phyloP scores from a whole-genome alignment of 176 grass and related monocot genomes.

The Cenchrus fungigraminus region DNA sequence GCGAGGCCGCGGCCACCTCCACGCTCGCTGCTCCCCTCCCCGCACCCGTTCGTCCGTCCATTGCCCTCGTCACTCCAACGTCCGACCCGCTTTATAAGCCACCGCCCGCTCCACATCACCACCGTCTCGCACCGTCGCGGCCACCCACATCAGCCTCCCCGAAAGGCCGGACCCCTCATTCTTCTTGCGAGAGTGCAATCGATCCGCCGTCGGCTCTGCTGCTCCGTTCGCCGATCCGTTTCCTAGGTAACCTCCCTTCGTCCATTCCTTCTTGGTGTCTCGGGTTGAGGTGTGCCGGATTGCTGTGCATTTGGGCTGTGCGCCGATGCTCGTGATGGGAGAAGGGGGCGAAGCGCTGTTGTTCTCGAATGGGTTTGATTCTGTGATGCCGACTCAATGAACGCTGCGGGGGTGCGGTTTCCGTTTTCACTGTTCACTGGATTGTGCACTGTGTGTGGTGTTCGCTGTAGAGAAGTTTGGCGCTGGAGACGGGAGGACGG shows the following conservation, averaged over 20 bases:
- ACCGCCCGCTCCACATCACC: slow-evolving; percentile 35
- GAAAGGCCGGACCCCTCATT: background rate
- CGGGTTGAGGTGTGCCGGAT: background rate
- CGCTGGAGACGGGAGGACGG: background rate
- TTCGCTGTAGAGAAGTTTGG: background rate
- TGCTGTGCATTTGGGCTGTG: background rate
- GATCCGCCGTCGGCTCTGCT: background rate
- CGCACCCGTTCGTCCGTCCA: slow-evolving; percentile 13
- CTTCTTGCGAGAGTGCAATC: background rate
- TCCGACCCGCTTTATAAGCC: slow-evolving; percentile 41
- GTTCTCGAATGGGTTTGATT: background rate
- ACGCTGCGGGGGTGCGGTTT: background rate
- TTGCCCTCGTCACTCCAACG: slow-evolving; percentile 8
- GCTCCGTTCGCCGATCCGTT: background rate
- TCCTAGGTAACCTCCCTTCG: slow-evolving; percentile 18
- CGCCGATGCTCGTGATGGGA: background rate
- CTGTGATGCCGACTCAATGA: background rate
- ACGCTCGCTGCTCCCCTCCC: background rate
- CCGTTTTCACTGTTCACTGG: background rate
- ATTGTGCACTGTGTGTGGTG: background rate
- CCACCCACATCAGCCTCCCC: slow-evolving; percentile 28
- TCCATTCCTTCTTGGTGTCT: too few relatives aligned
- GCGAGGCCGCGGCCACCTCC: slow-evolving; percentile 20
- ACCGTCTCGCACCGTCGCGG: slow-evolving; percentile 30
- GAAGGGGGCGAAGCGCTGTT: background rate